Base-by-base conservation (phyloP, 192 early-diverging fungal genomes). In the Backusella circina region DNA sequence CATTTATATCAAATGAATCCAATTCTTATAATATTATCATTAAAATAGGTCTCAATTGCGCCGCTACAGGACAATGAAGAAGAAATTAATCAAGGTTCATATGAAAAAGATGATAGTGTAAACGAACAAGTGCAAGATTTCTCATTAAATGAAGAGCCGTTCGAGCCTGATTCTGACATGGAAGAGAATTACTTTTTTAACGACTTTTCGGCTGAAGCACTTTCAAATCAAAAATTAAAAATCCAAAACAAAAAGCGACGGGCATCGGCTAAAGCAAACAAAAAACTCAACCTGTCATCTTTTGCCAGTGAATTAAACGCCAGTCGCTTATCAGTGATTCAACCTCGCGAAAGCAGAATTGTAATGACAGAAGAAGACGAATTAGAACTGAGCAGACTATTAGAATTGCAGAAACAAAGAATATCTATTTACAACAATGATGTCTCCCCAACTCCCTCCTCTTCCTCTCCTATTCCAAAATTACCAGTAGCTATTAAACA, bases 141-240 rank as follows among this genome's bases (percentile, higher is more conserved):
- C 8, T 8, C 33, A 37, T n/a, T 38, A 10, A 35, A 68, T 21
- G 67, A 68, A 38, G 67, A 68, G 21, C 67, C 67, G 3, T 50
- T 65, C 18, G 74, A 75, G 15, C 65, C 23, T 23, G 74, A 75
- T 26, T 75, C 74, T 33, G 73, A 74, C 3, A 23, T 51, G 23
- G 74, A 79, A 35, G 78, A 79, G 50, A 67, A 79, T 26, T 75
- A 47, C 23, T 79, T 79, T 36, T 75, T 79, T 16, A 70, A 79
- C 4, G 78, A 79, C 32, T 79, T 79, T 67, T 67, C 74, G 0
- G 44, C 67, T 12, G 74, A 75, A 18, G 21, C 33, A 35, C 1
- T 61, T 61, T 61, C 54, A 28, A 68, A 6, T 16, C 16, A 26
- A 30, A 37, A 68, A 12, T 30, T 10, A 5, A 70, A 70, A 28